Evolutionary conservation across 1,284 basidiomycete species (phyloP), one percentile per base, ranked within the genome.

Genomic region (Malassezia restricta): DNA sequence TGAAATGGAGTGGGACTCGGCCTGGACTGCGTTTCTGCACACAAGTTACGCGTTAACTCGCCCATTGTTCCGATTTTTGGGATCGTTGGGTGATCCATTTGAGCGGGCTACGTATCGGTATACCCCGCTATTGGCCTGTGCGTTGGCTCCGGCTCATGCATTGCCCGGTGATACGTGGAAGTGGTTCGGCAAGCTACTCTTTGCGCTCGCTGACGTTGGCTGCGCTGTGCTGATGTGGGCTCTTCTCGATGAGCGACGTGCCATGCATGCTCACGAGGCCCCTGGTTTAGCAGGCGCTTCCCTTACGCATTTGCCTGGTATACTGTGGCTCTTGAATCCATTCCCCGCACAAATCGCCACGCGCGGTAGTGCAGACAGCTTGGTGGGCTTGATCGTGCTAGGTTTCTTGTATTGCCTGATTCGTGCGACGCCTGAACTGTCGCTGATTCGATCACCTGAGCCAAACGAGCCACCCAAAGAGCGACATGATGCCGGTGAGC

Each of bases 341-440:
- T 80, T 99, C 65, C 86, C 92, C 1, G 86, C 94, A 66, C 86
- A 89, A 61, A 96, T 99, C 63, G 91, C 90, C 0, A 98, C 92
- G 0, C 82, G 92, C 8, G 94, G 92, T 2, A 94, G 88, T 2
- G 89, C 91, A 14, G 94, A 99, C 75, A 83, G 87, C 0, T 76
- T 94, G 2, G 81, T 96, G 3, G 83, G 85, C 15, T 77, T 87
- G 1, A 77, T 91, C 51, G 84, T 95, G 37, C 79, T 95, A 28
- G 75, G 80, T 30, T 83, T 84, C 0, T 75, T 94, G n/a, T 59
- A 59, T 45, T 57, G 62, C 27, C 57, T 67, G 40, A 56, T 65
- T 37, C 58, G 62, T 17, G 51, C 61, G 6, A 66, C 63, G 42
- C 65, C 65, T 7, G 64, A 66, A 17, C 42, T 47, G 24, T 42